Evolutionary conservation across 208 protist species (phyloP).

Genomic region (Leptomonas seymouri): DNA sequence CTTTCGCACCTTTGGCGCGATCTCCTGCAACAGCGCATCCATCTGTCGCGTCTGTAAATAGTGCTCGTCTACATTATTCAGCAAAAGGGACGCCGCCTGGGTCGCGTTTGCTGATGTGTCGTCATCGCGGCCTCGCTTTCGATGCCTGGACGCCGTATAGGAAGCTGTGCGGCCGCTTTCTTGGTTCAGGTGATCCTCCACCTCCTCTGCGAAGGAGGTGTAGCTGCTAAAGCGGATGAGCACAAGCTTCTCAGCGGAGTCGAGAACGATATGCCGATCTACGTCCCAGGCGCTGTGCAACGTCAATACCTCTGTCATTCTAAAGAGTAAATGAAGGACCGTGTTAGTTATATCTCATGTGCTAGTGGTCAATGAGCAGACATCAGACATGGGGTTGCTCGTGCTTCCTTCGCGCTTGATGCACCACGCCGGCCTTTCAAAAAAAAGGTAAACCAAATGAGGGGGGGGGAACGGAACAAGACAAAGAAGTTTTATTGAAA

Average conservation of each 20-base stretch:
- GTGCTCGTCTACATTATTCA: conserved; percentile 37
- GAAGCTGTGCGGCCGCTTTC: not conserved
- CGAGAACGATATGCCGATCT: conserved; percentile 84
- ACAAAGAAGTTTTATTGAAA: not conserved
- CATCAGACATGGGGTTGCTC: too few species aligned
- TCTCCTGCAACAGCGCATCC: conserved; percentile 61
- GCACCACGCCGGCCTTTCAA: too few species aligned
- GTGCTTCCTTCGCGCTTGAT: too few species aligned
- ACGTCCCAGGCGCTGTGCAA: conserved; percentile 85
- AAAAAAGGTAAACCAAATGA: not conserved
- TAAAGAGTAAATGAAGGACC: not conserved
- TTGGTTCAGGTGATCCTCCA: conserved; percentile 10
- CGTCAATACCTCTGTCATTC: conserved; percentile 46
- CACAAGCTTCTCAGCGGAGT: conserved; percentile 80
- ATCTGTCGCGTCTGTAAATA: conserved; percentile 73
- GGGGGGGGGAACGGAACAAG: not conserved
- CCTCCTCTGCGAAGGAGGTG: conserved; percentile 20
- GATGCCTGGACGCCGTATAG: not conserved
- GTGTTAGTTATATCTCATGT: not conserved
- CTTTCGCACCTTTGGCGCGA: conserved; percentile 84
- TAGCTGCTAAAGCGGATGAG: conserved; percentile 80
- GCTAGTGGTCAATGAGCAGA: too few species aligned
- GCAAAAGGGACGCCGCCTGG: conserved; percentile 14
- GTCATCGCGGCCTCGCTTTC: conserved; percentile 30
- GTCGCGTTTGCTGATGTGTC: not conserved